Percentiles rank a stretch among this genome's conserved stretches.
Evolutionary conservation across 306 rosid species (phyloP).

Genomic region (Castanea crenata): DNA sequence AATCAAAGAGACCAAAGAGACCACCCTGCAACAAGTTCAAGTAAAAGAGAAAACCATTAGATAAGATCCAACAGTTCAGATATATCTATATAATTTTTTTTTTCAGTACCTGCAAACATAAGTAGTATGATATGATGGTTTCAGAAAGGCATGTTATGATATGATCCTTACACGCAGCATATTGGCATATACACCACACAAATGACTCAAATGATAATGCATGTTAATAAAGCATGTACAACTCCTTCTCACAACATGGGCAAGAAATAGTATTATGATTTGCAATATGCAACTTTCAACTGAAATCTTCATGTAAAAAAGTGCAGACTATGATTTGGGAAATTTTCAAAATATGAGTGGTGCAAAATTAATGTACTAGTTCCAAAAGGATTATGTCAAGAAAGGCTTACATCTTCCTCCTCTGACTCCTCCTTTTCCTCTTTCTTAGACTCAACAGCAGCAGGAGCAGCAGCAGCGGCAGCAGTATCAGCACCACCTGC

Average conservation of each 20-base stretch:
- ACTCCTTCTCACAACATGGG: too few species aligned
- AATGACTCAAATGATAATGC: too few species aligned
- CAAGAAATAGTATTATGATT: too few species aligned
- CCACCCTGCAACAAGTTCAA: constrained; percentile 59
- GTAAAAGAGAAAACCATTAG: constrained; percentile 11
- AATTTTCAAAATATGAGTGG: not conserved
- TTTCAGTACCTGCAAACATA: not conserved
- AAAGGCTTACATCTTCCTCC: constrained; percentile 66
- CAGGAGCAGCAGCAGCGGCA: constrained; percentile 40
- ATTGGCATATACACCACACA: too few species aligned
- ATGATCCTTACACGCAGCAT: too few species aligned
- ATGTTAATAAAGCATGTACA: too few species aligned
- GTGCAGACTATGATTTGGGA: too few species aligned
- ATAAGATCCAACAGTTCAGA: not conserved
- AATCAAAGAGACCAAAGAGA: constrained; percentile 86
- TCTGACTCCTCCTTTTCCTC: constrained; percentile 68
- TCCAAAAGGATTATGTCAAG: not conserved
- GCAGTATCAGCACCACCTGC: constrained; percentile 32
- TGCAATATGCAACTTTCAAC: too few species aligned
- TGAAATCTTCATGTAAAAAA: too few species aligned
- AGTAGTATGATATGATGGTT: not conserved
- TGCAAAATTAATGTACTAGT: too few species aligned
- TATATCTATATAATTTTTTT: not conserved
- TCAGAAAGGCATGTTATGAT: too few species aligned
- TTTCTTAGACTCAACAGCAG: constrained; percentile 67